Evolutionary conservation across 179 eudicot genomes (phyloP).

Genomic region (Patellifolia procumbens): DNA sequence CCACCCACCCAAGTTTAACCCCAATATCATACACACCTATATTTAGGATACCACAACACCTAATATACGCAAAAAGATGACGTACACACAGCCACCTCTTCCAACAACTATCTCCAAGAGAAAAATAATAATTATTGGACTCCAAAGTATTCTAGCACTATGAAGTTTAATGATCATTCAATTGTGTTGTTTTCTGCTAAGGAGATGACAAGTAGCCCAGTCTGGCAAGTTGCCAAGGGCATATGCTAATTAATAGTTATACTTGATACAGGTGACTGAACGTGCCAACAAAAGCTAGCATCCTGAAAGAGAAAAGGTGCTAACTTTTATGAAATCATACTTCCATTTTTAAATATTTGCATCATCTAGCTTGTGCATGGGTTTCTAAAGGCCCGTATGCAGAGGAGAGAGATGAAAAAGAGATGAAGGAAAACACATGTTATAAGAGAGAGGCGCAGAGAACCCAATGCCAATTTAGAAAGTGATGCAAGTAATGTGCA

Average conservation of each 20-base stretch:
- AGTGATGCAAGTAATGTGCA: too few species aligned
- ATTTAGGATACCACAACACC: background rate
- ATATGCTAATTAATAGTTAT: slow-evolving; percentile 1
- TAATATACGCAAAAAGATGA: background rate
- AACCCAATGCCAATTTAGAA: too few species aligned
- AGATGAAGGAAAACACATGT: too few species aligned
- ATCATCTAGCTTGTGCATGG: too few species aligned
- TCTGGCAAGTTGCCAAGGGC: background rate
- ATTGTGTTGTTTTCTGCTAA: background rate
- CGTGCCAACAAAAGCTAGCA: background rate
- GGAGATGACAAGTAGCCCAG: background rate
- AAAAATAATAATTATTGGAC: too few species aligned
- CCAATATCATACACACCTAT: background rate
- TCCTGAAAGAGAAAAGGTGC: background rate
- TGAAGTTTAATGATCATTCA: background rate
- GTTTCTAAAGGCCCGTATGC: too few species aligned
- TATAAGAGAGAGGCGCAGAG: too few species aligned
- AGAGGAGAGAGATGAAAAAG: too few species aligned
- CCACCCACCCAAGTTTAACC: background rate
- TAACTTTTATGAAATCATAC: background rate
- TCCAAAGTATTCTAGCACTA: background rate
- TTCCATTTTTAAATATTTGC: too few species aligned
- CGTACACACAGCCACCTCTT: too few species aligned
- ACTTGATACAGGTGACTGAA: background rate
- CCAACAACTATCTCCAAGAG: too few species aligned